Evolutionary conservation across 2,329 filamentous ascomycete species (phyloP).

Genomic region (Fusarium brevicatenulatum): DNA sequence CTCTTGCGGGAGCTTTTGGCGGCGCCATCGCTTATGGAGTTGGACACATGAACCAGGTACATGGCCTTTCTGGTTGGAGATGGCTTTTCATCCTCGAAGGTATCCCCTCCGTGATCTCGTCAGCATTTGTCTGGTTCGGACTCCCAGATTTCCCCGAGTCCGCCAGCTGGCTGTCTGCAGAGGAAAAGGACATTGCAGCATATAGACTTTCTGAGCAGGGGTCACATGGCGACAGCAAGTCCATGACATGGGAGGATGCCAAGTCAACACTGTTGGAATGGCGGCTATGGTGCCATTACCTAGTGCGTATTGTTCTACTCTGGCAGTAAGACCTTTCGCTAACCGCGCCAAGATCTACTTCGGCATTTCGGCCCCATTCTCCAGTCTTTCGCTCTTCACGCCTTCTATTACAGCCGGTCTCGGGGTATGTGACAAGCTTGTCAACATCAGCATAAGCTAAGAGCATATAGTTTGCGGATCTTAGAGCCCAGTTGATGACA

Average conservation of each 20-base stretch:
- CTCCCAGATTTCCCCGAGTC: slow-evolving; percentile 75
- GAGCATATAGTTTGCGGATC: slow-evolving; percentile 33
- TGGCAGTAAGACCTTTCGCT: accelerated
- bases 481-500: slow-evolving; percentile 69
- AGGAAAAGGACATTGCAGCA: slow-evolving; percentile 65
- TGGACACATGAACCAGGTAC: slow-evolving; percentile 71
- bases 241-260: slow-evolving; percentile 72
- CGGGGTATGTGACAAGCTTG: slow-evolving; percentile 34
- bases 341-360: slow-evolving; percentile 49
- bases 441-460: not conserved
- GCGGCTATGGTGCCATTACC: slow-evolving; percentile 72
- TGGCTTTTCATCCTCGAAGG: slow-evolving; percentile 71
- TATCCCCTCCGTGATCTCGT: slow-evolving; percentile 69
- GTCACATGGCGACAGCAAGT: slow-evolving; percentile 63
- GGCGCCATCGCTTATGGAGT: slow-evolving; percentile 77
- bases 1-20: slow-evolving; percentile 75
- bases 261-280: slow-evolving; percentile 72
- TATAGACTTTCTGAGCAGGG: slow-evolving; percentile 48
- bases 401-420: slow-evolving; percentile 66
- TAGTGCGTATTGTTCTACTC: slow-evolving; percentile 43
- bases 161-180: slow-evolving; percentile 65
- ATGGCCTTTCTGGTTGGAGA: slow-evolving; percentile 72
- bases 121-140: slow-evolving; percentile 69
- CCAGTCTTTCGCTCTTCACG: slow-evolving; percentile 66
- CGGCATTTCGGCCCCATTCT: slow-evolving; percentile 63